Conservation (phyloP, 164 flowering plant genomes). For the Vitis riparia region DNA sequence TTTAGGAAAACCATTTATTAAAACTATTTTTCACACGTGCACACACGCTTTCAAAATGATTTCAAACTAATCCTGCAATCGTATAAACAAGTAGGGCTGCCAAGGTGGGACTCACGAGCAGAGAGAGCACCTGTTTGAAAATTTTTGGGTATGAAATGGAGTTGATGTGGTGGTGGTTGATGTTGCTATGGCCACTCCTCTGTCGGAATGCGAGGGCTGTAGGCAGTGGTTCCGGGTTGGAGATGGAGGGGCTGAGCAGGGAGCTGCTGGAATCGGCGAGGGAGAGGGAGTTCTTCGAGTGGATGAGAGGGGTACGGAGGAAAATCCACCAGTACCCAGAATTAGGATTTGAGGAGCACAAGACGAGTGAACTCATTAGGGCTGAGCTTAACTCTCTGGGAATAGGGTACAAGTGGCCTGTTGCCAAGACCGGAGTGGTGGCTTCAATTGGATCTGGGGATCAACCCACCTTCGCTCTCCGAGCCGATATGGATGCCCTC, state of each 20-base stretch:
- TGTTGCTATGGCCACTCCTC: background rate
- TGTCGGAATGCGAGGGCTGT: background rate
- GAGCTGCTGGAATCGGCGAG: constrained; percentile 51
- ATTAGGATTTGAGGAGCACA: constrained; percentile 59
- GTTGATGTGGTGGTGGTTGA: background rate
- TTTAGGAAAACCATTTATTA: no score
- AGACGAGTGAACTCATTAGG: constrained; percentile 65
- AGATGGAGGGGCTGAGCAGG: constrained; percentile 6
- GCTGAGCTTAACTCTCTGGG: constrained; percentile 69
- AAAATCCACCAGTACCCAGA: constrained; percentile 74
- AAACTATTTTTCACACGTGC: no score
- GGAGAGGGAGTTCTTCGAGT: constrained; percentile 51
- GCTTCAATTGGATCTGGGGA: constrained; percentile 64
- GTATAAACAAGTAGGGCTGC: no score
- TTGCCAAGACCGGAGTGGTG: constrained; percentile 73
- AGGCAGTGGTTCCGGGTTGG: background rate
- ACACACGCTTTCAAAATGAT: no score
- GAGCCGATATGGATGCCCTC: constrained; percentile 95
- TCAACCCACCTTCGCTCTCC: constrained; percentile 53
- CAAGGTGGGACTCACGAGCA: no score
- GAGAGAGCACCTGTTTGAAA: no score
- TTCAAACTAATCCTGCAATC: no score
- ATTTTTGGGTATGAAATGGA: background rate
- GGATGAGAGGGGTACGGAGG: constrained; percentile 61
- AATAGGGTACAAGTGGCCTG: constrained; percentile 61